Base-by-base conservation (phyloP, 139 green algal species). In the Desmodesmus armatus region DNA sequence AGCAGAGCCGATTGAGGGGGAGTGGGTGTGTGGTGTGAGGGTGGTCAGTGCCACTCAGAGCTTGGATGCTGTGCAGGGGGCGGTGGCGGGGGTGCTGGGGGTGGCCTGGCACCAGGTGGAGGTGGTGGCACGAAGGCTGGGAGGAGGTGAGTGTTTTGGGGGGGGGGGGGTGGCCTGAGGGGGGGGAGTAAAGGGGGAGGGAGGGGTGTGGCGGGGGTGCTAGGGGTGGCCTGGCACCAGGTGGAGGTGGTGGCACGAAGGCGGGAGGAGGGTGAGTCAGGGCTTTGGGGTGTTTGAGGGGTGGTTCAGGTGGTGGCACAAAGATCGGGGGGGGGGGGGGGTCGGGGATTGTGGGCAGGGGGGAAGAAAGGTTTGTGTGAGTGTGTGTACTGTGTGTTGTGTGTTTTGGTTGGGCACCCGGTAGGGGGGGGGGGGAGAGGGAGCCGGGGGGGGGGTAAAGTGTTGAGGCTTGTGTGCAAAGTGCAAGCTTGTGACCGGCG, bases 51-150 rank as follows among this genome's bases (percentile, higher is more conserved):
- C 81, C 21, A 90, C 85, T 17, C 88, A 91, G 88, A 82, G 39
- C 43, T 21, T 86, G 15, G 88, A 91, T 72, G 80, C 77, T 11
- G 70, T 89, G 29, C 95, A 98, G 74, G 74, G 89, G 84, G 60
- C 85, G 83, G 62, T 88, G 97, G 31, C 93, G 2, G 40, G 87
- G 47, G 90, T 92, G 49, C 90, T 98, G 78, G 91, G 88, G 17
- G 55, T 98, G 6, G 91, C 95, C 15, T 78, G 80, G 49, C 87
- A 96, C 88, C 96, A 95, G 84, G 87, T 97, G 33, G 82, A 94
- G 66, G 86, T 84, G 17, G 53, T 31, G 70, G 53, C 19, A 6
- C 17, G 17, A 15, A 31, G 39, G n/a, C 33, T 33, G 29, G 29
- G 19, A 37, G 9, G 21, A 2, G 9, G 2, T 31, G 25, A 69